Evolutionary conservation across 805 yeast genomes (phyloP).

Genomic region (Danielozyma ontarioensis): DNA sequence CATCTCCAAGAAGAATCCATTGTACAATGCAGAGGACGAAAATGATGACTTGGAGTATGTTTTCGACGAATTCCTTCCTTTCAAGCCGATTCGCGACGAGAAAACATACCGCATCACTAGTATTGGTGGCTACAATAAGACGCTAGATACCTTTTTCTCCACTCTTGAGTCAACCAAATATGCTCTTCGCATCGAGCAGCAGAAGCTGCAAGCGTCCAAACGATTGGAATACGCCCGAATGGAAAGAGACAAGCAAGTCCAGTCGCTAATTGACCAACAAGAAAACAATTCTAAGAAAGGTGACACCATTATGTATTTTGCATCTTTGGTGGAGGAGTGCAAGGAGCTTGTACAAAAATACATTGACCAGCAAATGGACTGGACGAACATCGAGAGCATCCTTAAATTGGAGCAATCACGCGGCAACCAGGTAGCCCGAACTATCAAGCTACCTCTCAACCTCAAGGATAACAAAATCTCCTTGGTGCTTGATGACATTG

Average conservation of each 20-base stretch:
- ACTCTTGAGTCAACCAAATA: slow-evolving; percentile 78
- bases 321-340: slow-evolving; percentile 69
- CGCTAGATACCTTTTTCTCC: slow-evolving; percentile 81
- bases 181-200: slow-evolving; percentile 68
- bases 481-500: slow-evolving; percentile 48
- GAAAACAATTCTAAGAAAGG: slow-evolving; percentile 64
- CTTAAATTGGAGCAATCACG: slow-evolving; percentile 64
- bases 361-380: slow-evolving; percentile 83
- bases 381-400: slow-evolving; percentile 81
- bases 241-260: slow-evolving; percentile 69
- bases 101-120: slow-evolving; percentile 33
- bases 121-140: slow-evolving; percentile 66
- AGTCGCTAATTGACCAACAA: slow-evolving; percentile 59
- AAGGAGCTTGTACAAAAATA: slow-evolving; percentile 60
- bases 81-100: slow-evolving; percentile 41
- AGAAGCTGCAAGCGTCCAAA: slow-evolving; percentile 68
- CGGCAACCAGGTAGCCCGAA: slow-evolving; percentile 58
- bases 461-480: slow-evolving; percentile 64
- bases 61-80: slow-evolving; percentile 70
- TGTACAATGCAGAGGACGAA: slow-evolving; percentile 36
- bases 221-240: slow-evolving; percentile 68
- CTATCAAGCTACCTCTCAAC: slow-evolving; percentile 64
- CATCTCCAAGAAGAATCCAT: slow-evolving; percentile 54
- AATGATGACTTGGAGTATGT: slow-evolving; percentile 41
- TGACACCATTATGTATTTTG: slow-evolving; percentile 61